A percentile compares a stretch with the other conserved stretches of the same genome.
These are phyloP conservation scores for Starmera stellimalicola DNA, from an alignment of 1,139 yeast species.

Conservation along the genomic window DNA sequence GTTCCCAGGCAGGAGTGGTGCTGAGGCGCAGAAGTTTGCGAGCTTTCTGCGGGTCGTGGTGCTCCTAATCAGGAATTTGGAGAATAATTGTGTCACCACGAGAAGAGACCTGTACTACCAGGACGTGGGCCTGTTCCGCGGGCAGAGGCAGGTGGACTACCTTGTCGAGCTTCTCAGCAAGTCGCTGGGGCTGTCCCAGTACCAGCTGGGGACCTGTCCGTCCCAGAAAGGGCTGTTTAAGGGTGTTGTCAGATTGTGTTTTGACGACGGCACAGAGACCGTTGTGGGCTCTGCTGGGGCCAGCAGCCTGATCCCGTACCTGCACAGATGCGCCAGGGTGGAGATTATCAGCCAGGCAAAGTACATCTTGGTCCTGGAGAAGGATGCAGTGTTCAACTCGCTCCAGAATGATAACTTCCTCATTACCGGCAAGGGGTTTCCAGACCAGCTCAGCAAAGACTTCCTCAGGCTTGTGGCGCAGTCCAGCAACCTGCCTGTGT, in stretches of 20 bases:
- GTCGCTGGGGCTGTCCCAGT: conserved; percentile 21
- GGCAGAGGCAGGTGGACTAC: conserved; percentile 37
- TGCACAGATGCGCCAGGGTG: conserved; percentile 14
- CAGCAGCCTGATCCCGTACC: conserved; percentile 20
- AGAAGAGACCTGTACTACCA: conserved; percentile 58
- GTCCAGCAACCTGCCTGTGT: conserved; percentile 37
- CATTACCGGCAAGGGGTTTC: conserved; percentile 63
- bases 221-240: conserved; percentile 55
- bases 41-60: conserved; percentile 7
- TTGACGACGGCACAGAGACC: conserved; percentile 8
- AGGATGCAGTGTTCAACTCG: conserved; percentile 44
- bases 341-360: conserved; percentile 10
- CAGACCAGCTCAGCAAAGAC: conserved; percentile 57
- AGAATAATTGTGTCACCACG: conserved; percentile 28
- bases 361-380: conserved; percentile 50
- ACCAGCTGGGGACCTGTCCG: conserved; percentile 39
- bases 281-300: conserved; percentile 1
- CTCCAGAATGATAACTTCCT: conserved; percentile 22
- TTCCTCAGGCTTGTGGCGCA: conserved; percentile 43
- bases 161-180: conserved; percentile 27
- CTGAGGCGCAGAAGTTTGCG: not conserved
- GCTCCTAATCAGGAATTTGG: conserved; percentile 17
- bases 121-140: conserved; percentile 45
- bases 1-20: not conserved
- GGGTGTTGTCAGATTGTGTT: conserved; percentile 26